Conservation (phyloP, 176 grass and related monocot genomes). For the Phoenix roebelenii region DNA sequence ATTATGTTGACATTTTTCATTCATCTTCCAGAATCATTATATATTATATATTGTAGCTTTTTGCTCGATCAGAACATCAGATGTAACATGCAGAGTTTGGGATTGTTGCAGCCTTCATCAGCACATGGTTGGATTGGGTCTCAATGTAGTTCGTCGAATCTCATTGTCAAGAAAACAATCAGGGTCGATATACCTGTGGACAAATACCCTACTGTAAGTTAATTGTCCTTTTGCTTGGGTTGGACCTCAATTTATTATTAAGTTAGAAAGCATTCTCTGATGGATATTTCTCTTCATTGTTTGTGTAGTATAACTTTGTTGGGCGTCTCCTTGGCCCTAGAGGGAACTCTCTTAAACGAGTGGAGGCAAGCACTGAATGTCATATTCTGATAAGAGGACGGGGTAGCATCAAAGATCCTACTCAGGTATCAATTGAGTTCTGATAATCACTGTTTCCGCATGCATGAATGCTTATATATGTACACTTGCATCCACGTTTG, state of each 20-base stretch:
- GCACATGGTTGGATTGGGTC: constrained; percentile 81
- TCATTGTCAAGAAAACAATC: constrained; percentile 93
- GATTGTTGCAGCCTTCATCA: constrained; percentile 68
- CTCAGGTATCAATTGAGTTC: constrained; percentile 39
- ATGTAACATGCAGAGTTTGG: constrained; percentile 13
- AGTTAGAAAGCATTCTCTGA: neutral
- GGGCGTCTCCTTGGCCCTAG: constrained; percentile 88
- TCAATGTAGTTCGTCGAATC: constrained; percentile 70
- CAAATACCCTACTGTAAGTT: constrained; percentile 89
- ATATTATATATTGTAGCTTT: neutral
- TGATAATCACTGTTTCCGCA: neutral
- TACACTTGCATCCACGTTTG: constrained; percentile 8
- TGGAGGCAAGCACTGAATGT: constrained; percentile 89
- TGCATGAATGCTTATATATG: constrained; percentile 1
- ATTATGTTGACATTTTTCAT: neutral
- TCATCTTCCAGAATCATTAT: neutral
- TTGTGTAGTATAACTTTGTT: constrained; percentile 83
- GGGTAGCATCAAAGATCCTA: constrained; percentile 93
- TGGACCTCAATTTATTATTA: constrained; percentile 5
- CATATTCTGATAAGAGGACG: constrained; percentile 89
- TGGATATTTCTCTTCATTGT: constrained; percentile 1
- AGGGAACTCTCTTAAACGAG: constrained; percentile 93
- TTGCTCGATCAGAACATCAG: neutral
- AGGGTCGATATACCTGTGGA: constrained; percentile 91
- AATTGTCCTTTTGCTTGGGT: constrained; percentile 9